Evolutionary conservation across 176 grass and related monocot genomes (phyloP).

Genomic region (Ananas comosus): DNA sequence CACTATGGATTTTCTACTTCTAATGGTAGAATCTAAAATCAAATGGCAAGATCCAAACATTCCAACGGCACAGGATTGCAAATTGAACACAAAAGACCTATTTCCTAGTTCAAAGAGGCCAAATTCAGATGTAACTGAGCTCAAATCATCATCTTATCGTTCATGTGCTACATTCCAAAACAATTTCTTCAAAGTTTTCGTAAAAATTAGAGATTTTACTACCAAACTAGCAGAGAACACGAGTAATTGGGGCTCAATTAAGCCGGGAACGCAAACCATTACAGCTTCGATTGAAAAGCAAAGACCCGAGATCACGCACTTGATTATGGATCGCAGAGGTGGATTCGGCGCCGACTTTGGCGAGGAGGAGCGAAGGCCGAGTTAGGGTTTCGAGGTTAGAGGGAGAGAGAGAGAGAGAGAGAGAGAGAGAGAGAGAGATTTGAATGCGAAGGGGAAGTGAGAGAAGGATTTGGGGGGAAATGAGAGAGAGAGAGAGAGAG

Average conservation of each 20-base stretch:
- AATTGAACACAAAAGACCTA: no score
- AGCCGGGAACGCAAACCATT: background rate
- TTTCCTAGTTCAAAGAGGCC: no score
- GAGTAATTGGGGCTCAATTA: background rate
- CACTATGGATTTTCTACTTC: no score
- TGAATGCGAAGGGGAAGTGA: no score
- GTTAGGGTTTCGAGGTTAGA: background rate
- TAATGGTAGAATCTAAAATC: no score
- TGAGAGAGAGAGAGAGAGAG: background rate
- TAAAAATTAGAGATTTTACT: no score
- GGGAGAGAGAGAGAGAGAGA: background rate
- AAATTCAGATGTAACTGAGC: no score
- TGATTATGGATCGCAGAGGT: background rate
- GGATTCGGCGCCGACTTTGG: background rate
- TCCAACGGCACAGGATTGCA: no score
- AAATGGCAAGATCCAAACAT: no score
- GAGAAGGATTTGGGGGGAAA: background rate
- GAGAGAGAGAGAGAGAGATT: background rate
- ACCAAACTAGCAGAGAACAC: background rate
- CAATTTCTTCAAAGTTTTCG: no score
- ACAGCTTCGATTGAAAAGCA: background rate
- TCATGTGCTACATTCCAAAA: no score
- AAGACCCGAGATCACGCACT: background rate
- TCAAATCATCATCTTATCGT: no score
- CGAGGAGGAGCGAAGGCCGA: background rate